A percentile compares a stretch with the other conserved stretches of the same genome.
These are phyloP conservation scores for Pseudogymnoascus sp. DNA, from an alignment of 2,329 filamentous ascomycete genomes.

Conservation along the genomic window DNA sequence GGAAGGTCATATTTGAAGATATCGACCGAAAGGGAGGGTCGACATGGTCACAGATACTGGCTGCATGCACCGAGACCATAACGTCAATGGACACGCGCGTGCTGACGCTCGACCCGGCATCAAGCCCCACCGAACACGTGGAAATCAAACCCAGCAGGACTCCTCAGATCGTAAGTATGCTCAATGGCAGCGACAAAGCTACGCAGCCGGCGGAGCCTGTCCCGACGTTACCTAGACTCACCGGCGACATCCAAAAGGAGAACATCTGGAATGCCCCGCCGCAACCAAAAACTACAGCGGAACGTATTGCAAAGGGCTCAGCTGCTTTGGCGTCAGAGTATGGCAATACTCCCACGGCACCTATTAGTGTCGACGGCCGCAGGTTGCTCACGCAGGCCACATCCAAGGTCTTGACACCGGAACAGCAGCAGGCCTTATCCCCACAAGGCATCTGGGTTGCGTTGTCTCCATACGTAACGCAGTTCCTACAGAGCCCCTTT, in stretches of 20 bases:
- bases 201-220: slow-evolving; percentile 12
- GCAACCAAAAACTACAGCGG: slow-evolving; percentile 16
- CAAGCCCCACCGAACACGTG: slow-evolving; percentile 40
- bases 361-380: slow-evolving; percentile 30
- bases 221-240: slow-evolving; percentile 22
- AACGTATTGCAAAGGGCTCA: slow-evolving; percentile 19
- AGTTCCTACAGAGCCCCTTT: slow-evolving; percentile 43
- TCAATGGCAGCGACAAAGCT: slow-evolving; percentile 23
- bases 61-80: slow-evolving; percentile 62
- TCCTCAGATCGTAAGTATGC: slow-evolving; percentile 21
- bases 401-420: slow-evolving; percentile 28
- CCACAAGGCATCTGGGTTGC: slow-evolving; percentile 41
- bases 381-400: slow-evolving; percentile 37
- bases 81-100: slow-evolving; percentile 62
- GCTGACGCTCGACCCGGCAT: slow-evolving; percentile 20
- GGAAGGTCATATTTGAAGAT: slow-evolving; percentile 77
- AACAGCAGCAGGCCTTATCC: slow-evolving; percentile 48
- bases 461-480: slow-evolving; percentile 15
- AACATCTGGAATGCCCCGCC: slow-evolving; percentile 23
- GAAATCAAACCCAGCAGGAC: slow-evolving; percentile 32
- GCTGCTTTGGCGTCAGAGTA: slow-evolving; percentile 19
- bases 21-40: slow-evolving; percentile 75
- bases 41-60: slow-evolving; percentile 73
- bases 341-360: slow-evolving; percentile 20
- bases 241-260: slow-evolving; percentile 19